Conservation (phyloP, 2,329 filamentous ascomycete genomes). For the Trichophyton schoenleinii region DNA sequence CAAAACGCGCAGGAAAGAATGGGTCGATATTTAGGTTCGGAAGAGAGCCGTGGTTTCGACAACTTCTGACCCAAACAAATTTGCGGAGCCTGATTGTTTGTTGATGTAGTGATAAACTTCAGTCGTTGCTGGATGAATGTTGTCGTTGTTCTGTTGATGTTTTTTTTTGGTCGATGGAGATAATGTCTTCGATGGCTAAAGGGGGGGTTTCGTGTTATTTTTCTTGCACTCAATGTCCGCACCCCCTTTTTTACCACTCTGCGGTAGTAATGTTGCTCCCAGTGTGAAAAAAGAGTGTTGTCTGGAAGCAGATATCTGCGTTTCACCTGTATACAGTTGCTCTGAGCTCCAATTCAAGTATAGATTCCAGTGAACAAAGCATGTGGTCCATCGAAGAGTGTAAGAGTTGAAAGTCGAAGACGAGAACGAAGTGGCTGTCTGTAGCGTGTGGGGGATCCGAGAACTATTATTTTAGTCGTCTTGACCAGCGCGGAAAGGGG, state of each 20-base stretch:
- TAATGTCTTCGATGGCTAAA: not conserved
- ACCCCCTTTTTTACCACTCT: not conserved
- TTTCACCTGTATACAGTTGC: slow-evolving; percentile 17
- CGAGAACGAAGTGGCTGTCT: not conserved
- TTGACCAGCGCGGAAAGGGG: not conserved
- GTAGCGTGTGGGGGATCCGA: not conserved
- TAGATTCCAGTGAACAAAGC: slow-evolving; percentile 16
- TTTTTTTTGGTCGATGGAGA: not conserved
- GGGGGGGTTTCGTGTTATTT: not conserved
- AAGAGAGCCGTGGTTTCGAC: slow-evolving; percentile 12
- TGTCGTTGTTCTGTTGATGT: not conserved
- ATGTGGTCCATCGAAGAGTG: slow-evolving; percentile 19
- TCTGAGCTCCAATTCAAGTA: slow-evolving; percentile 17
- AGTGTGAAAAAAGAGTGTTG: not conserved
- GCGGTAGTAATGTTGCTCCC: not conserved
- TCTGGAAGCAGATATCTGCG: not conserved
- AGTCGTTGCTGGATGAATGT: not conserved
- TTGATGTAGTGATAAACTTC: not conserved
- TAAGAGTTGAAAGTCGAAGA: slow-evolving; percentile 3
- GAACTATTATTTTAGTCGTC: not conserved
- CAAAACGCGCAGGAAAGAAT: slow-evolving; percentile 5
- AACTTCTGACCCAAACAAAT: slow-evolving; percentile 8
- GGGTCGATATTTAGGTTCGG: slow-evolving; percentile 10
- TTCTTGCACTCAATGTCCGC: not conserved
- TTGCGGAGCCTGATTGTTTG: not conserved